Conservation (phyloP, 2,329 filamentous ascomycete genomes). For the Claviceps africana region DNA sequence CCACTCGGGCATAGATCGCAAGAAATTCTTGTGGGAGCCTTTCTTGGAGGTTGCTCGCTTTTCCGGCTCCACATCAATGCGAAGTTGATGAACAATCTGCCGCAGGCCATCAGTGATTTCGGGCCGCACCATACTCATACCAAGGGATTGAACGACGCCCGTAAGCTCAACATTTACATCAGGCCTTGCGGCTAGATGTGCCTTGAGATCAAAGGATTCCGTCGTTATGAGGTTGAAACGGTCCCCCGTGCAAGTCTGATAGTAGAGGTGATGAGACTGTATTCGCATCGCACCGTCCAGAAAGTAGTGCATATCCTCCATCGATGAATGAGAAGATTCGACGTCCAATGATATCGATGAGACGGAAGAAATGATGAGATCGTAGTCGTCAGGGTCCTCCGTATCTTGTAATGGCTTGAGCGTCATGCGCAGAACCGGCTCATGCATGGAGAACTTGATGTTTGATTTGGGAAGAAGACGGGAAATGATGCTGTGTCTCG, state of each 20-base stretch:
- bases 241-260: constrained; percentile 71
- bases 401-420: constrained; percentile 61
- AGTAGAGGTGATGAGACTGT: constrained; percentile 81
- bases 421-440: constrained; percentile 82
- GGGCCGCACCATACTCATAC: constrained; percentile 75
- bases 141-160: constrained; percentile 73
- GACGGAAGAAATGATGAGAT: constrained; percentile 87
- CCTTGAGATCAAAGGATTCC: constrained; percentile 75
- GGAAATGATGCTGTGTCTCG: constrained; percentile 61
- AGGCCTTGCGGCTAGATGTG: constrained; percentile 71
- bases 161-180: constrained; percentile 71
- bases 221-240: constrained; percentile 79
- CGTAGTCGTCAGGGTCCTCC: constrained; percentile 65
- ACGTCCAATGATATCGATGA: constrained; percentile 87
- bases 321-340: constrained; percentile 84
- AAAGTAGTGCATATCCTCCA: constrained; percentile 76
- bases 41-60: constrained; percentile 37
- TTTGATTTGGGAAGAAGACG: constrained; percentile 85
- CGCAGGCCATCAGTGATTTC: constrained; percentile 88
- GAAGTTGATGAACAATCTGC: constrained; percentile 77
- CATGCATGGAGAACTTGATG: constrained; percentile 92
- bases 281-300: constrained; percentile 69
- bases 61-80: constrained; percentile 51
- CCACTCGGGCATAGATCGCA: constrained; percentile 73
- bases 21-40: constrained; percentile 47